Percentiles rank a stretch among this genome's conserved stretches.
Conservation (phyloP, 305 asterid genomes). For the Fraxinus baroniana region DNA sequence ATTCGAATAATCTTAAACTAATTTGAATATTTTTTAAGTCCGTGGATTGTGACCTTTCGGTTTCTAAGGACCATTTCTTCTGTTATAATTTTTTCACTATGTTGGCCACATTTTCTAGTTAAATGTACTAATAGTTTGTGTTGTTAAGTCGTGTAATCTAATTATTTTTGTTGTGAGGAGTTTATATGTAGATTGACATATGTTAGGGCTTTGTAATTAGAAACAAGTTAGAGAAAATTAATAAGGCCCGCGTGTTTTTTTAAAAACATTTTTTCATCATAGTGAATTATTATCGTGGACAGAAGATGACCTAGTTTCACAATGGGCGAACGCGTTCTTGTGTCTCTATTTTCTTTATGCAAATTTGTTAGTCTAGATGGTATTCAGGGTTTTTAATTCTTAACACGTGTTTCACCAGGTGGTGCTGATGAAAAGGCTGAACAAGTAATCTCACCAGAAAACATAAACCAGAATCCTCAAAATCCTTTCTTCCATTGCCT, state of each 20-base stretch:
- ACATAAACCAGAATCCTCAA: neutral
- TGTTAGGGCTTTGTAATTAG: neutral
- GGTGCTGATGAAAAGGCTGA: neutral
- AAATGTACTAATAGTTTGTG: neutral
- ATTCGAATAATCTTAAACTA: neutral
- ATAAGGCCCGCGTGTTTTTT: neutral
- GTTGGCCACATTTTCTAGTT: neutral
- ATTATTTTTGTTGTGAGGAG: neutral
- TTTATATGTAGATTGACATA: neutral
- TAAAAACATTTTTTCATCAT: too few species aligned
- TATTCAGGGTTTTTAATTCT: neutral
- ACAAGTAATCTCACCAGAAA: conserved; percentile 11
- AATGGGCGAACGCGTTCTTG: too few species aligned
- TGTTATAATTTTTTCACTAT: neutral
- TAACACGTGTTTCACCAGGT: neutral
- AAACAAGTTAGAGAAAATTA: neutral
- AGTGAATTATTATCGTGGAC: too few species aligned
- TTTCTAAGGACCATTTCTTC: too few species aligned
- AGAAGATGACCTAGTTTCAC: too few species aligned
- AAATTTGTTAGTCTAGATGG: neutral
- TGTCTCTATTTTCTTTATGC: neutral
- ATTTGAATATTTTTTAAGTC: too few species aligned
- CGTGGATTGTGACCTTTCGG: too few species aligned
- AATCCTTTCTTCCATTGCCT: neutral
- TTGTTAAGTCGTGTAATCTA: neutral